Base-by-base conservation (phyloP, 2,329 filamentous ascomycete genomes). In the Hypoxylon sp. region DNA sequence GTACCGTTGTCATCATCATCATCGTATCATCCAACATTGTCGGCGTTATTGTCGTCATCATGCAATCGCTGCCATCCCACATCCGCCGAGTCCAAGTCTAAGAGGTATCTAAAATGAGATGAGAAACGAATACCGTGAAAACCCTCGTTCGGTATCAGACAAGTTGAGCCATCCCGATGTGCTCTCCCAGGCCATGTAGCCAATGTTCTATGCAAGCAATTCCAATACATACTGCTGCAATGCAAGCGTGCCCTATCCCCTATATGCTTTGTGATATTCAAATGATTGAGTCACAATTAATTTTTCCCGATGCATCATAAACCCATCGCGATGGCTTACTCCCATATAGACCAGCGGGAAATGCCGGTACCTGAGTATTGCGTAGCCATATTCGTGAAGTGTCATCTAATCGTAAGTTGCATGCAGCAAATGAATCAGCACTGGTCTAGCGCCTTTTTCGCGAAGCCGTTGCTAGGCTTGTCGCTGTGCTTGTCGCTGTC, bases 181-280 rank as follows among this genome's bases (percentile, higher is more conserved):
- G 23, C 38, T 65, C 51, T 70, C 69, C 67, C 72, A 73, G 71
- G 71, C 72, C 65, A 72, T 66, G 30, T 71, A 74, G 73, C 72
- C 72, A 72, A 73, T 70, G 46, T 68, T 75, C 73, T 75, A 75
- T 75, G 70, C 65, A 72, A 72, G 66, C 62, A 73, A 61, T 71
- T 65, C 43, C 60, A 63, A 62, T 55, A 61, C 65, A 66, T 58
- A 57, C 25, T 65, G 45, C 49, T 43, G 48, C 50, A 28, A 57
- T 58, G 28, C 55, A 52, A 60, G 36, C 52, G 34, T 60, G 36
- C 56, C 30, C 23, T 34, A 41, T 32, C 28, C 38, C 52, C 30
- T 63, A 64, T 63, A 52, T 50, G 49, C 46, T 32, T 7, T 41
- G 45, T 51, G 52, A 52, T 63, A 56, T 11, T 52, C n/a, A 49